A percentile compares a stretch with the other conserved stretches of the same genome.
Evolutionary conservation across 306 rosid species (phyloP).

Genomic region (Gillenia trifoliata): DNA sequence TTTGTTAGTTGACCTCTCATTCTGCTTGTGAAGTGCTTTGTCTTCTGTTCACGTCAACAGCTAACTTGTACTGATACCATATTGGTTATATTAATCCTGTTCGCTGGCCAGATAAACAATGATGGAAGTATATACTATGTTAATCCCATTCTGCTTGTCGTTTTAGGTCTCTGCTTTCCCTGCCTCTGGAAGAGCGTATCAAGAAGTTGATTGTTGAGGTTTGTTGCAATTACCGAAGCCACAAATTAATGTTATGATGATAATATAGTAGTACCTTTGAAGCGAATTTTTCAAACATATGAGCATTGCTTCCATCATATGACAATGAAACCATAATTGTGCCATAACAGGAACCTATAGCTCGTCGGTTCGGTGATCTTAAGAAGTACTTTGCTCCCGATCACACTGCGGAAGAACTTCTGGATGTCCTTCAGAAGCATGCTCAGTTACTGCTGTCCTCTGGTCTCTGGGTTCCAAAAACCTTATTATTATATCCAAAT

Average conservation of each 20-base stretch:
- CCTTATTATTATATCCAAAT: conserved; percentile 33
- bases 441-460: conserved; percentile 40
- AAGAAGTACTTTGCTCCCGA: conserved; percentile 81
- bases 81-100: background rate
- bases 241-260: background rate
- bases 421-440: conserved; percentile 55
- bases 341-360: conserved; percentile 54
- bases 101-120: background rate
- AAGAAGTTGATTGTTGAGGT: conserved; percentile 70
- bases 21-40: background rate
- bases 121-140: background rate
- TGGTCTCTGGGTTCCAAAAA: conserved; percentile 82
- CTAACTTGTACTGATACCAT: background rate
- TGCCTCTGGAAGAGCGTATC: conserved; percentile 77
- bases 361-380: conserved; percentile 56
- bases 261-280: background rate
- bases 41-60: background rate
- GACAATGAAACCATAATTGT: background rate
- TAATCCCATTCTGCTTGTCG: background rate
- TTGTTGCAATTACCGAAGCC: conserved; percentile 29
- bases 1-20: too few relatives aligned
- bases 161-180: conserved; percentile 62
- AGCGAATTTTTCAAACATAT: background rate
- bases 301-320: background rate
- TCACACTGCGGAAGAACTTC: conserved; percentile 43